These are phyloP conservation scores for Melaleuca quinquenervia DNA, from an alignment of 345 rosid genomes.

Conservation along the genomic window DNA sequence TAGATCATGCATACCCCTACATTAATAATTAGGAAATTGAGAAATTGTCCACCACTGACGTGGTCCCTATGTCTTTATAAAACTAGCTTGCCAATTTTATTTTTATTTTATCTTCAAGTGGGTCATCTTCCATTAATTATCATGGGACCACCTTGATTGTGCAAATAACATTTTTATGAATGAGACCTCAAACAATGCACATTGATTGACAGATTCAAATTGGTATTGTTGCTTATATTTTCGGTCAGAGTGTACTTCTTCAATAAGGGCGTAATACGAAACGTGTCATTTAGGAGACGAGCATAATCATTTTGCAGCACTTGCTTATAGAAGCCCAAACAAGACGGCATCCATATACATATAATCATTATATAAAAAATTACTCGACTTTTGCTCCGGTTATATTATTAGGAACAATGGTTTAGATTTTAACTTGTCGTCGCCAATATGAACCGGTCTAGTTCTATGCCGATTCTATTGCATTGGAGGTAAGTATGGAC, in stretches of 20 bases:
- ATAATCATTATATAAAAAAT: background rate
- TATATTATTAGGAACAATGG: background rate
- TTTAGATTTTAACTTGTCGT: background rate
- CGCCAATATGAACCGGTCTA: background rate
- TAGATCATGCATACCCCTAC: too few species aligned
- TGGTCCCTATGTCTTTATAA: background rate
- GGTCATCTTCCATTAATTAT: background rate
- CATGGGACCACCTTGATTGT: background rate
- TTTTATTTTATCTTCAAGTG: background rate
- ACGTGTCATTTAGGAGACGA: background rate
- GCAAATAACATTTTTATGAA: background rate
- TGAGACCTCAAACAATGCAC: background rate
- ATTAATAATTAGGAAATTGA: background rate
- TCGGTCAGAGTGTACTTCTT: background rate
- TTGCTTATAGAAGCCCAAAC: background rate
- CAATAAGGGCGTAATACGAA: background rate
- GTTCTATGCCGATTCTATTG: background rate
- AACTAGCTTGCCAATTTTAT: background rate
- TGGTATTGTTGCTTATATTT: background rate
- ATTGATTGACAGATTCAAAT: background rate
- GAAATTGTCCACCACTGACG: background rate
- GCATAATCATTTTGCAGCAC: background rate
- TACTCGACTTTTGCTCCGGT: background rate
- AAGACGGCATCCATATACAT: background rate
- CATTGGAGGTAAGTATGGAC: background rate